phyloP scores from a whole-genome alignment of 2,329 filamentous ascomycete species.

The Massarina eburnea region DNA sequence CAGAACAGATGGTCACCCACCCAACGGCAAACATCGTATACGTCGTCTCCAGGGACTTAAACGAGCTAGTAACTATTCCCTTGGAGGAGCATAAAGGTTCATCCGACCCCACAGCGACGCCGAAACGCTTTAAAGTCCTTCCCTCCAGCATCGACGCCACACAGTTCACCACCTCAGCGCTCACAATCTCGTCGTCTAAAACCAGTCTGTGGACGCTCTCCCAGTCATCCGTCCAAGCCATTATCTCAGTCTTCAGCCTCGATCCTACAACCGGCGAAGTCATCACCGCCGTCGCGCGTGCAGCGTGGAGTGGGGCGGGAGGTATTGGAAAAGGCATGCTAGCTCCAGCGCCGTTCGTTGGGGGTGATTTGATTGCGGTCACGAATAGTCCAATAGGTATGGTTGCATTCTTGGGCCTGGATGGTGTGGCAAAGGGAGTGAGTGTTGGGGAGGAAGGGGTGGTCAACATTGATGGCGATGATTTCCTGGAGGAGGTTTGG shows the following conservation, averaged over 20 bases:
- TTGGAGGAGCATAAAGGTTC: conserved; percentile 5
- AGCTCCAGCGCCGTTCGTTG: conserved; percentile 16
- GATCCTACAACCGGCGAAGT: conserved; percentile 21
- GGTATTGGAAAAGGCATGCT: conserved; percentile 12
- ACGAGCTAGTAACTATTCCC: conserved; percentile 20
- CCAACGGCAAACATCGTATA: conserved; percentile 17
- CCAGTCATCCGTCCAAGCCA: conserved; percentile 13
- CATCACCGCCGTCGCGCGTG: conserved; percentile 15
- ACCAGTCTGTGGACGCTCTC: conserved; percentile 23
- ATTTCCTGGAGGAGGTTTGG: conserved; percentile 8
- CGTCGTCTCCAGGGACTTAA: conserved; percentile 20
- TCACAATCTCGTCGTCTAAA: conserved; percentile 21
- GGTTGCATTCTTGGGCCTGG: conserved; percentile 19
- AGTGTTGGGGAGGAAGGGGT: background rate
- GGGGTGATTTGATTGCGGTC: conserved; percentile 18
- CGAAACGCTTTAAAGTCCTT: conserved; percentile 14
- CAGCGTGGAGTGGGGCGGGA: conserved; percentile 16
- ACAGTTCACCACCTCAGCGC: conserved; percentile 14
- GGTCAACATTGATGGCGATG: conserved; percentile 3
- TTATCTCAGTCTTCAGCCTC: conserved; percentile 20
- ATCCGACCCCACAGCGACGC: background rate
- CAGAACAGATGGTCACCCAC: conserved; percentile 23
- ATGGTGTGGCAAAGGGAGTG: conserved; percentile 1
- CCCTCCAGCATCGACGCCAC: conserved; percentile 13
- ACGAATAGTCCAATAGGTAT: conserved; percentile 21